Conservation (phyloP, 1,284 basidiomycete genomes). For the Moesziomyces aphidis region DNA sequence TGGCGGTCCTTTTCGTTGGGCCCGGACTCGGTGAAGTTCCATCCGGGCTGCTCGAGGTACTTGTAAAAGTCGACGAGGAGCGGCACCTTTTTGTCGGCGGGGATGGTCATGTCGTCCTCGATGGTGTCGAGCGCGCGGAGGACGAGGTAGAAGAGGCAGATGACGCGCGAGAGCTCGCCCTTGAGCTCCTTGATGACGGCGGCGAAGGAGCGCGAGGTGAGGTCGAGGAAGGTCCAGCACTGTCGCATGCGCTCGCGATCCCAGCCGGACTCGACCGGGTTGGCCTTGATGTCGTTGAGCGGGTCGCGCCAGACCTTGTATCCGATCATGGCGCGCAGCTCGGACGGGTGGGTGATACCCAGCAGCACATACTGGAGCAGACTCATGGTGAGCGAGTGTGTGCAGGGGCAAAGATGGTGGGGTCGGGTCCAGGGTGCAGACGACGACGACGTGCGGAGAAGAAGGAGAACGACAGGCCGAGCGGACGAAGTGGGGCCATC, state of each 20-base stretch:
- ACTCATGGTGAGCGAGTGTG: slow-evolving; percentile 23
- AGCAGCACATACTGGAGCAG: slow-evolving; percentile 31
- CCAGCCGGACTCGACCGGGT: slow-evolving; percentile 65
- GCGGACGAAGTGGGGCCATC: not conserved
- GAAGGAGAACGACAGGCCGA: no score
- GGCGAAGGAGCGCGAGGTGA: slow-evolving; percentile 89
- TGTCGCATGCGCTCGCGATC: slow-evolving; percentile 76
- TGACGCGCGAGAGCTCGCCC: slow-evolving; percentile 87
- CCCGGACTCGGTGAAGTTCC: slow-evolving; percentile 85
- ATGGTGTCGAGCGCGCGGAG: slow-evolving; percentile 94
- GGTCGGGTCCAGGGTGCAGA: no score
- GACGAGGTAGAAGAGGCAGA: slow-evolving; percentile 95
- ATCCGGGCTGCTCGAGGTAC: slow-evolving; percentile 83
- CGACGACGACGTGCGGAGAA: no score
- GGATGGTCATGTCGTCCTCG: slow-evolving; percentile 98
- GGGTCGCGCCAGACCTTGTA: slow-evolving; percentile 70
- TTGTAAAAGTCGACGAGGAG: slow-evolving; percentile 86
- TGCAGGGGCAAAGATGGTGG: not conserved
- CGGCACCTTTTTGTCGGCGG: slow-evolving; percentile 86
- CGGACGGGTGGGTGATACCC: slow-evolving; percentile 63
- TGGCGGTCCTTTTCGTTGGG: slow-evolving; percentile 91
- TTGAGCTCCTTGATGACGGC: slow-evolving; percentile 97
- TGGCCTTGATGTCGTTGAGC: slow-evolving; percentile 67
- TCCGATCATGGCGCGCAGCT: slow-evolving; percentile 66
- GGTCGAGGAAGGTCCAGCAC: slow-evolving; percentile 91